Base-by-base conservation (phyloP, 2,329 filamentous ascomycete genomes). In the Fusarium zealandicum region DNA sequence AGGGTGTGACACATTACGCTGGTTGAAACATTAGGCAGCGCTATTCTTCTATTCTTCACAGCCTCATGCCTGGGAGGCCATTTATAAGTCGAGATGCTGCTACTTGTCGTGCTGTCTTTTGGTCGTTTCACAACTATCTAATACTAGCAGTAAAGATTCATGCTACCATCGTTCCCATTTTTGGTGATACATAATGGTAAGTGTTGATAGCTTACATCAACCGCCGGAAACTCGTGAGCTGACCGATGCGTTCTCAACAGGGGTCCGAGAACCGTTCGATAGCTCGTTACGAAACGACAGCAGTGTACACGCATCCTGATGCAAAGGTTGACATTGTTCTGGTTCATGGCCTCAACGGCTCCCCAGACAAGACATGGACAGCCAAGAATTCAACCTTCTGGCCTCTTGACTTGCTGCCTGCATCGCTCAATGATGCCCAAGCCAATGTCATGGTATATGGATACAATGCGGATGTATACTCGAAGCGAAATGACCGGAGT, bases 401-500 rank as follows among this genome's bases (percentile, higher is more conserved):
- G 89, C 89, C 89, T 0, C 74, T 78, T 11, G 84, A 90, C 57
- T 78, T 92, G 12, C 78, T 92, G 2, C 88, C 89, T 0, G 69
- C 74, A 1, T 80, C 86, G 2, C 75, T 91, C 13, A 80, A 78
- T 46, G 75, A 78, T 9, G 77, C 78, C 10, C 81, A 81, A 18
- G 86, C 86, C 45, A 85, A 90, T 44, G 76, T 92, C 16, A 73
- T 91, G 47, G 86, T 88, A 1, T 91, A 90, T 67, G 89, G 89
- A 18, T 92, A 91, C 70, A 90, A 92, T 69, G 87, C 88, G 18
- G 86, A 90, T 52, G 80, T 84, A 18, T 81, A 80, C 63, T 78
- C 78, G 4, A 75, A 75, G 39, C 73, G 72, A 42, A 76, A 78
- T 56, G 73, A 77, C 61, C 80, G 81, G 47, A 82, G 78, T 14